Conservation (phyloP, 2,329 filamentous ascomycete genomes). For the Neopestalotiopsis sp. region DNA sequence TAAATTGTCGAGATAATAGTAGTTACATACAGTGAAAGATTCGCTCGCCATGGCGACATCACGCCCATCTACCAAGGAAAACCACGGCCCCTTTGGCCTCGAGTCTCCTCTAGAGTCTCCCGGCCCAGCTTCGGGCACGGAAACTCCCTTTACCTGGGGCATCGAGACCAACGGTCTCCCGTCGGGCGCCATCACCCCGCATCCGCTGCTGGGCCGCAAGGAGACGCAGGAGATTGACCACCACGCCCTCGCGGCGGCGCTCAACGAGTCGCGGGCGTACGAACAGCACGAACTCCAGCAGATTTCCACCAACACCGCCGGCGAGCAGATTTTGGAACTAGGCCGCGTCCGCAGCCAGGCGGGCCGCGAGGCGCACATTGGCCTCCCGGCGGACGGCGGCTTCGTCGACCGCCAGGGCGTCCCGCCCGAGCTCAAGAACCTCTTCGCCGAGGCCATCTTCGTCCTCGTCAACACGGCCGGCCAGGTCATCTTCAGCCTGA, state of each 20-base stretch:
- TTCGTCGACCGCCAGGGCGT: slow-evolving; percentile 35
- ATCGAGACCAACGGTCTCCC: neutral
- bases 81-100: neutral
- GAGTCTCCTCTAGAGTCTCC: slow-evolving; percentile 10
- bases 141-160: slow-evolving; percentile 2
- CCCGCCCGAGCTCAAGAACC: slow-evolving; percentile 44
- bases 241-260: slow-evolving; percentile 9
- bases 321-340: slow-evolving; percentile 14
- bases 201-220: neutral
- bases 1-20: neutral
- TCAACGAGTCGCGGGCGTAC: neutral
- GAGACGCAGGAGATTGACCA: slow-evolving; percentile 5
- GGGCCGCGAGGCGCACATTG: neutral
- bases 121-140: neutral
- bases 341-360: slow-evolving; percentile 4
- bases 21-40: neutral
- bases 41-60: neutral
- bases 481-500: slow-evolving; percentile 47
- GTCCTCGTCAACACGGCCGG: slow-evolving; percentile 48
- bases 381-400: slow-evolving; percentile 7
- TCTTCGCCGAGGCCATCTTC: slow-evolving; percentile 45
- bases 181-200: slow-evolving; percentile 1
- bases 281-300: slow-evolving; percentile 4
- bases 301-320: slow-evolving; percentile 1
- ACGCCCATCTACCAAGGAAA: neutral